Conservation (phyloP, 176 grass and related monocot genomes). For the Musa schizocarpa region DNA sequence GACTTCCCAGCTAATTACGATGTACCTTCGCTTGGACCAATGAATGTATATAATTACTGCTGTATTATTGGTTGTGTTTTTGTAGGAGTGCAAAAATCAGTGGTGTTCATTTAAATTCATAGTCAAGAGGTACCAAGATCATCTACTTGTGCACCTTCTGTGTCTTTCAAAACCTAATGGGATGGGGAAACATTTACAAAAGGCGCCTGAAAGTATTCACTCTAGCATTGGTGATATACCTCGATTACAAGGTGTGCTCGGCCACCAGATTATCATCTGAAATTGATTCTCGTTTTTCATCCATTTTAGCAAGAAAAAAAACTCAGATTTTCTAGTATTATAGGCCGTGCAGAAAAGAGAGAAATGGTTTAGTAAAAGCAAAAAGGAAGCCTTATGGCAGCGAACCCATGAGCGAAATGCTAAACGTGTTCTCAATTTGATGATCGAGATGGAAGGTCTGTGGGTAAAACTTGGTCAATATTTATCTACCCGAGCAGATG, state of each 20-base stretch:
- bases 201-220: conserved; percentile 74
- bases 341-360: conserved; percentile 85
- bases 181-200: conserved; percentile 64
- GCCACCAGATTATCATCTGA: not conserved
- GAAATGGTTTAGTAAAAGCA: conserved; percentile 49
- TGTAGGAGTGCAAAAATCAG: not conserved
- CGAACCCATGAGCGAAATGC: conserved; percentile 85
- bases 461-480: conserved; percentile 98
- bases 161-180: conserved; percentile 37
- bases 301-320: not conserved
- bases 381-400: conserved; percentile 55
- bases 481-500: conserved; percentile 93
- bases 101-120: not conserved
- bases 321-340: conserved; percentile 6
- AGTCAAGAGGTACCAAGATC: not conserved
- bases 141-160: not conserved
- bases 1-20: not conserved
- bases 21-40: too few species aligned
- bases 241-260: conserved; percentile 67
- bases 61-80: not conserved
- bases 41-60: not conserved
- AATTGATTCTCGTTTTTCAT: conserved; percentile 12
- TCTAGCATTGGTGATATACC: conserved; percentile 58
- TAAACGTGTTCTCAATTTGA: conserved; percentile 72
- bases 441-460: conserved; percentile 87